Conservation (phyloP, 2,329 filamentous ascomycete species). For the Mycosphaerelloides madeirae region DNA sequence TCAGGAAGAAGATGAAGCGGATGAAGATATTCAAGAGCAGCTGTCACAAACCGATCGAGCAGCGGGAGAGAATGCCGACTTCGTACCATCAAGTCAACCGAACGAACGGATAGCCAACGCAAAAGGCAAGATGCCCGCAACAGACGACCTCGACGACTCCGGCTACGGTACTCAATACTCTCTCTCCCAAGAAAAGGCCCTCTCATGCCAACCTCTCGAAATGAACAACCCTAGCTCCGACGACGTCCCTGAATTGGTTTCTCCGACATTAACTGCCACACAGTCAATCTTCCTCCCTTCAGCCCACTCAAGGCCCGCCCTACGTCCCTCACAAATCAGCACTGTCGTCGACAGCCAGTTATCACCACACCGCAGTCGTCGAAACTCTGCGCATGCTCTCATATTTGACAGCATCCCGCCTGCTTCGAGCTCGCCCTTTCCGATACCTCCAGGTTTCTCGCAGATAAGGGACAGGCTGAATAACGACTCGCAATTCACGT, state of each 20-base stretch:
- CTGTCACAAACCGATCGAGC: background rate
- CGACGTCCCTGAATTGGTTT: background rate
- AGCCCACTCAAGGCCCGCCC: background rate
- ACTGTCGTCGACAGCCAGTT: conserved; percentile 7
- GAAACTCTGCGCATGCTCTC: conserved; percentile 2
- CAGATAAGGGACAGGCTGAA: background rate
- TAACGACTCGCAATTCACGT: conserved; percentile 5
- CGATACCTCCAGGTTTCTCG: conserved; percentile 6
- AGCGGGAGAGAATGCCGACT: background rate
- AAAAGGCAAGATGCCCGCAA: background rate
- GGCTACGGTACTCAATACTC: background rate
- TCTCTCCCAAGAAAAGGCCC: background rate
- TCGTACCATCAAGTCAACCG: conserved; percentile 10
- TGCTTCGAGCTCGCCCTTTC: conserved; percentile 15
- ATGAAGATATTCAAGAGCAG: conserved; percentile 1
- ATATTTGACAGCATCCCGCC: conserved; percentile 1
- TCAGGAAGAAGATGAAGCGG: background rate
- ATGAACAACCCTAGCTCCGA: background rate
- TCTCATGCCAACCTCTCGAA: background rate
- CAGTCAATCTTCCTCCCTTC: background rate
- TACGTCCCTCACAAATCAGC: conserved; percentile 9
- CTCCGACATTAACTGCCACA: background rate
- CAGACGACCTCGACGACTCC: conserved; percentile 5
- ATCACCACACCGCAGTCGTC: background rate
- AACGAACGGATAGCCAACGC: conserved; percentile 1